Base-by-base conservation (phyloP, 2,329 filamentous ascomycete species). In the Macrophomina phaseolina region DNA sequence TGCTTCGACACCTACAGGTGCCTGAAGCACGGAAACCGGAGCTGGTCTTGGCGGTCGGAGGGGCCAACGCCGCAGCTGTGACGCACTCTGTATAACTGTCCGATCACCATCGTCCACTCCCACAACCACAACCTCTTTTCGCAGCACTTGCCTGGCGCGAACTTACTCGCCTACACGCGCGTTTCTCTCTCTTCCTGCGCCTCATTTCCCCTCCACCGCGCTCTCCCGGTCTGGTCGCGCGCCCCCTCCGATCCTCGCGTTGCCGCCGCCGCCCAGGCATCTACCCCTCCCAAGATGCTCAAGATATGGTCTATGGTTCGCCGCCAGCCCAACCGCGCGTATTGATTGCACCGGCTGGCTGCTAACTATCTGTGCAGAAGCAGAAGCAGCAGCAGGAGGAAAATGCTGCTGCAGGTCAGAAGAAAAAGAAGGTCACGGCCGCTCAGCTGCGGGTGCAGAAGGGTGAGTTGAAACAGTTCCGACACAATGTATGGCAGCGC, bases 221-320 rank as follows among this genome's bases (percentile, higher is more conserved):
- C 28, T 5, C 18, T 40, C 14, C n/a, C 40, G 32, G 16, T 51
- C 36, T 55, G 18, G 28, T 56, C 63, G 34, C 52, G 34, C n/a
- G 48, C 32, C 51, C 9, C 18, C 52, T 48, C 51, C 52, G 58
- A 51, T 49, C 45, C 32, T 62, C 58, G 63, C 52, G 63, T 49
- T 23, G 42, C 51, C 61, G 38, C 61, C 61, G 62, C 62, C 42
- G 56, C 38, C 38, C 46, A 48, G 63, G 30, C 52, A 51, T n/a
- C 5, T 18, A 7, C 34, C 46, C 46, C 56, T 23, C 52, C 34
- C 65, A 94, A 84, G 77, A 98, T 98, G 95, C 87, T 97, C 86
- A 98, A 98, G 85, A 97, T 98, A 85, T 98, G 94, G 95, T 97
- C 93, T 75, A 97, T 98, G 94, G 93, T 96, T 84, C 62, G 86